Conservation (phyloP, 2,329 filamentous ascomycete genomes). For the Chalaropsis ovoidea region DNA sequence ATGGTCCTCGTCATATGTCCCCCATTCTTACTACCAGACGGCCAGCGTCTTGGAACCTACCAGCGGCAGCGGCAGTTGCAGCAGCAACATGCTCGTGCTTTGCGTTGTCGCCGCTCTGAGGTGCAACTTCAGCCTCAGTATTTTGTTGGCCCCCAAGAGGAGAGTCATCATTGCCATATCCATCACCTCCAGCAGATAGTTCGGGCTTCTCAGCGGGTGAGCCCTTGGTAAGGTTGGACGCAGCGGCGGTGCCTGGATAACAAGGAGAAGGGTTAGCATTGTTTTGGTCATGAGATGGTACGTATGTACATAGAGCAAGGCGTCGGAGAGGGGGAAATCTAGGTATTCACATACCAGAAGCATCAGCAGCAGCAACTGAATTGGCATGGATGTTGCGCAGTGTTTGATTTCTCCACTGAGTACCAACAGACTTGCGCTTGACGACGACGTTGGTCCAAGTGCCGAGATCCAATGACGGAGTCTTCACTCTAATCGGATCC, state of each 20-base stretch:
- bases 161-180: constrained; percentile 3
- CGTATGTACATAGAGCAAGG: neutral
- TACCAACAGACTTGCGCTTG: neutral
- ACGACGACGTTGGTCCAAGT: neutral
- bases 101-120: neutral
- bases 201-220: neutral
- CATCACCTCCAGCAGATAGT: neutral
- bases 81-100: neutral
- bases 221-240: neutral
- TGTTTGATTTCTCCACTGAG: neutral
- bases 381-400: neutral
- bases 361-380: constrained; percentile 1
- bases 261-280: neutral
- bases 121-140: neutral
- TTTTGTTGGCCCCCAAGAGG: neutral
- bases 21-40: constrained; percentile 11
- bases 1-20: constrained; percentile 13
- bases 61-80: constrained; percentile 11
- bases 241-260: neutral
- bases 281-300: neutral
- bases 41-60: constrained; percentile 15
- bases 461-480: constrained; percentile 17
- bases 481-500: constrained; percentile 14
- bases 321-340: neutral
- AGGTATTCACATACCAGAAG: constrained; percentile 2